Percentiles rank a stretch among this genome's conserved stretches.
phyloP scores from a whole-genome alignment of 257 asterid genomes.

The Solanum peruvianum region DNA sequence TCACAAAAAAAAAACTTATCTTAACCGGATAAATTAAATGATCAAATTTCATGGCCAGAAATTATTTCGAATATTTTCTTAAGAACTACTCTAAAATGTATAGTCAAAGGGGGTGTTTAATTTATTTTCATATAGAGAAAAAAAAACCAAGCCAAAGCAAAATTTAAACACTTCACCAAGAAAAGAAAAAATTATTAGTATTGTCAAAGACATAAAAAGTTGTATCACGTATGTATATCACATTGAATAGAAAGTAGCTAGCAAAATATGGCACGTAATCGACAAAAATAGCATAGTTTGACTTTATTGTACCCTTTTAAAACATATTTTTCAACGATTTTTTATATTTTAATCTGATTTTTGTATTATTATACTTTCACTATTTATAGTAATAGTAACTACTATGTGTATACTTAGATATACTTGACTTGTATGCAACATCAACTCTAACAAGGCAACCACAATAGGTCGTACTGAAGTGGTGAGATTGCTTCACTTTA shows the following conservation, averaged over 20 bases:
- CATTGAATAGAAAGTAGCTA: background rate
- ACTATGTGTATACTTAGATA: background rate
- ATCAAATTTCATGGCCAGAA: background rate
- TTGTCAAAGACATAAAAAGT: background rate
- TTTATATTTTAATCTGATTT: background rate
- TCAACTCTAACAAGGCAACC: background rate
- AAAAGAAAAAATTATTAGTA: background rate
- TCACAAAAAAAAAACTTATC: background rate
- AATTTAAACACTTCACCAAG: background rate
- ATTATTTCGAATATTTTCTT: no score
- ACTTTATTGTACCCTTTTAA: background rate
- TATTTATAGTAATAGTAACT: background rate
- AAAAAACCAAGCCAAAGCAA: background rate
- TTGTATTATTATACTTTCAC: background rate
- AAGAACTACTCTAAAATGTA: background rate
- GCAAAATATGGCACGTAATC: background rate
- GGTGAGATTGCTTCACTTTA: background rate
- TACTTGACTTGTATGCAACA: background rate
- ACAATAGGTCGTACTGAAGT: fast-evolving
- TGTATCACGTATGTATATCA: background rate
- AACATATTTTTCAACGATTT: background rate
- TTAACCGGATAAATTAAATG: background rate
- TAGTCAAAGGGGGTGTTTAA: background rate
- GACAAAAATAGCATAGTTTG: background rate
- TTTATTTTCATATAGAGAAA: background rate